A percentile compares a stretch with the other conserved stretches of the same genome.
phyloP scores from a whole-genome alignment of 345 rosid genomes.

The Lumnitzera littorea region DNA sequence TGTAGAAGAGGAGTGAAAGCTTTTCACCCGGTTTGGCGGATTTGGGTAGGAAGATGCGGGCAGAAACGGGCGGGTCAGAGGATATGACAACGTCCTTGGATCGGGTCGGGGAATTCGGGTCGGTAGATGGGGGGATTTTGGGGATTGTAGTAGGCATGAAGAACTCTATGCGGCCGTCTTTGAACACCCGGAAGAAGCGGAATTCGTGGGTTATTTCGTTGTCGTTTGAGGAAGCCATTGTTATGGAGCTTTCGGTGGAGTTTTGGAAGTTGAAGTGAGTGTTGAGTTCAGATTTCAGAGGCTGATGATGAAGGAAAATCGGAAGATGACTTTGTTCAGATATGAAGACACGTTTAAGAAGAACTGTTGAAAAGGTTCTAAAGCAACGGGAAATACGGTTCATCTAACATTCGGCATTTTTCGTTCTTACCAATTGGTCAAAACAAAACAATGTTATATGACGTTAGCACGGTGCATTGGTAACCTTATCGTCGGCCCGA shows the following conservation, averaged over 20 bases:
- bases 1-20: constrained; percentile 20
- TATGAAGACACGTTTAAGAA: no score
- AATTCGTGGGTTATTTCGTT: constrained; percentile 19
- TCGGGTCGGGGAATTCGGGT: constrained; percentile 13
- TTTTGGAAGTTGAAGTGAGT: no score
- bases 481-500: no score
- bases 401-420: no score
- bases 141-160: background rate
- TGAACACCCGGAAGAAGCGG: constrained; percentile 21
- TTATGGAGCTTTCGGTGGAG: background rate
- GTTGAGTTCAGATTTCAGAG: no score
- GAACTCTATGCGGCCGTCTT: constrained; percentile 10
- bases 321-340: no score
- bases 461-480: no score
- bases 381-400: no score
- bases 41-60: constrained; percentile 21
- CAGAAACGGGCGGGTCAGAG: constrained; percentile 19
- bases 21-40: constrained; percentile 4
- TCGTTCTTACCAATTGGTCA: no score
- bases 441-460: no score
- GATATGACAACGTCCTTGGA: constrained; percentile 18
- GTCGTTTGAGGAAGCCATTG: constrained; percentile 11
- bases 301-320: no score
- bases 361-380: no score
- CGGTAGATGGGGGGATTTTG: constrained; percentile 11